A percentile compares a stretch with the other conserved stretches of the same genome.
Conservation (phyloP, 306 rosid species). For the Quercus dentata region DNA sequence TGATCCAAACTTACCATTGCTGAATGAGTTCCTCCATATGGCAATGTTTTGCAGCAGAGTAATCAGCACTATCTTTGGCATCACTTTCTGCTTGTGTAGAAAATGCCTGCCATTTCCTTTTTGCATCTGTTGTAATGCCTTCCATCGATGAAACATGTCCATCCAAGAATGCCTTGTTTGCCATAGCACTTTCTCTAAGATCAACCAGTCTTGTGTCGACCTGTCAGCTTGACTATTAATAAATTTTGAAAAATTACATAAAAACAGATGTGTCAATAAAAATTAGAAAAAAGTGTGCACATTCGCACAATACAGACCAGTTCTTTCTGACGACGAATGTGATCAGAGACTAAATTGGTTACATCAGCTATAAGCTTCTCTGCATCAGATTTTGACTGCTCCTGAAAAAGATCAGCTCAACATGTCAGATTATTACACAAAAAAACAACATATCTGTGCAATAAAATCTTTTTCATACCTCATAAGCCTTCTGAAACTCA, state of each 20-base stretch:
- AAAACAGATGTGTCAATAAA: not conserved
- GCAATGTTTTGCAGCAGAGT: slow-evolving; percentile 87
- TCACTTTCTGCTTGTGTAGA: slow-evolving; percentile 70
- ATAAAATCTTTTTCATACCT: slow-evolving; percentile 38
- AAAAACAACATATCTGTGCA: not conserved
- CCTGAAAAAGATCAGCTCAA: slow-evolving; percentile 44
- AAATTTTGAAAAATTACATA: not conserved
- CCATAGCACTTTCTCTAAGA: slow-evolving; percentile 56
- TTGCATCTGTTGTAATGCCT: slow-evolving; percentile 62
- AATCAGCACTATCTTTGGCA: slow-evolving; percentile 64
- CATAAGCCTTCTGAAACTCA: slow-evolving; percentile 79
- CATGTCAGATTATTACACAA: slow-evolving; percentile 19
- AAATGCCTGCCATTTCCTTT: slow-evolving; percentile 86
- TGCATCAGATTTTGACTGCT: slow-evolving; percentile 72
- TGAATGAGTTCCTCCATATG: slow-evolving; percentile 80
- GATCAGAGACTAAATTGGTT: slow-evolving; percentile 63
- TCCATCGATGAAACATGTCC: slow-evolving; percentile 67
- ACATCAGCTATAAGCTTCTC: slow-evolving; percentile 87
- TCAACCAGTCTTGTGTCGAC: slow-evolving; percentile 74
- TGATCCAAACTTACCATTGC: slow-evolving; percentile 46
- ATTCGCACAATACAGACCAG: slow-evolving; percentile 46
- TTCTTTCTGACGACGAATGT: slow-evolving; percentile 73
- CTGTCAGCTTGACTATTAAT: slow-evolving; percentile 39
- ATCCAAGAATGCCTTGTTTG: slow-evolving; percentile 71
- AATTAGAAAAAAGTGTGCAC: too few relatives aligned